Evolutionary conservation across 352 stramenopile species (phyloP).

Genomic region (Phytophthora constricta): DNA sequence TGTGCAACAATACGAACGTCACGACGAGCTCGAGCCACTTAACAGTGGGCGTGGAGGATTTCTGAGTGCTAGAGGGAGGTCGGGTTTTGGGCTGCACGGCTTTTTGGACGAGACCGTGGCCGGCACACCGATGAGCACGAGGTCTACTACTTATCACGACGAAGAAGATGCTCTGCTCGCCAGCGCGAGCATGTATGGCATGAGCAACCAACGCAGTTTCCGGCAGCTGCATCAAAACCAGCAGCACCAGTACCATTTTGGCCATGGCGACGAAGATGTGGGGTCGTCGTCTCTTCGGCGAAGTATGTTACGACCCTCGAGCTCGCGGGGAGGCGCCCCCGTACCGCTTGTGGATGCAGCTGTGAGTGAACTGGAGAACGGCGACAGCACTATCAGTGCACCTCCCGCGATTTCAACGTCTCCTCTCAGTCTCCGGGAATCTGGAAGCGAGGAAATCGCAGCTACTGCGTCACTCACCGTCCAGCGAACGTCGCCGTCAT

Average conservation of each 20-base stretch:
- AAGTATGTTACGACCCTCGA: slow-evolving; percentile 38
- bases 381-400: slow-evolving; percentile 15
- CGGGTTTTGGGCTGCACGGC: slow-evolving; percentile 34
- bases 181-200: slow-evolving; percentile 75
- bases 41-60: slow-evolving; percentile 38
- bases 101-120: slow-evolving; percentile 53
- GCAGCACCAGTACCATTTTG: slow-evolving; percentile 65
- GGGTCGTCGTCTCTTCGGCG: slow-evolving; percentile 41
- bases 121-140: slow-evolving; percentile 56
- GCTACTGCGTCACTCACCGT: slow-evolving; percentile 24
- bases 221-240: slow-evolving; percentile 81
- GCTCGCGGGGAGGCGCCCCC: slow-evolving; percentile 27
- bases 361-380: slow-evolving; percentile 32
- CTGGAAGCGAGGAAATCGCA: slow-evolving; percentile 6
- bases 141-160: slow-evolving; percentile 67
- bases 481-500: slow-evolving; percentile 29
- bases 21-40: slow-evolving; percentile 32
- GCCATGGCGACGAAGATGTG: slow-evolving; percentile 56
- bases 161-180: slow-evolving; percentile 79
- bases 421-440: slow-evolving; percentile 13
- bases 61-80: slow-evolving; percentile 26
- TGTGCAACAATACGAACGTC: slow-evolving; percentile 2
- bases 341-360: slow-evolving; percentile 29
- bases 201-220: slow-evolving; percentile 67
- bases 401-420: slow-evolving; percentile 26